phyloP scores from a whole-genome alignment of 345 rosid genomes.

The Rhodamnia argentea region DNA sequence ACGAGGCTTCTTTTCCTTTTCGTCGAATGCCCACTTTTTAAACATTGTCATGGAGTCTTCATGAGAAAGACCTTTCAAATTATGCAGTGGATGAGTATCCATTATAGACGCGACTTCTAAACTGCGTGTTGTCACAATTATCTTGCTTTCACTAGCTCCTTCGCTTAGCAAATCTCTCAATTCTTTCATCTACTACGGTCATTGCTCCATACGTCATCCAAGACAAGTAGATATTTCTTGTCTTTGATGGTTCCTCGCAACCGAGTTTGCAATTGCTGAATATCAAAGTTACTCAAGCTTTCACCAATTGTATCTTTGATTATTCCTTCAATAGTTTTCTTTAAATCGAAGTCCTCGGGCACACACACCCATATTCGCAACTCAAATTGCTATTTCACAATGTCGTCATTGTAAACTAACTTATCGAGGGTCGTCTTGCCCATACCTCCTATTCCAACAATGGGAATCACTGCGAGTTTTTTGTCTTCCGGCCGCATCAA shows the following conservation, averaged over 20 bases:
- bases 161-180: background rate
- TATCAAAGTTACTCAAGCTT: rapidly evolving
- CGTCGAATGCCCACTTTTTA: background rate
- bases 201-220: background rate
- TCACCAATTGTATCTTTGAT: rapidly evolving
- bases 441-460: background rate
- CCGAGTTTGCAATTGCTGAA: rapidly evolving
- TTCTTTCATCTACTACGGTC: background rate
- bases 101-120: background rate
- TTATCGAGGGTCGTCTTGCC: background rate
- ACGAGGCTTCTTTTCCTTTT: background rate
- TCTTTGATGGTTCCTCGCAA: background rate
- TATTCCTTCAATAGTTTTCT: background rate
- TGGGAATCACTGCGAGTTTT: background rate
- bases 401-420: rapidly evolving
- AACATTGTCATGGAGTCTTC: background rate
- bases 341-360: background rate
- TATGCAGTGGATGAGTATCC: rapidly evolving
- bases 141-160: background rate
- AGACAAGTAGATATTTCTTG: background rate
- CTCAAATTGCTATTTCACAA: rapidly evolving
- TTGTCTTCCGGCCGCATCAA: background rate
- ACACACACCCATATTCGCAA: background rate
- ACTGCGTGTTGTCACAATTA: background rate
- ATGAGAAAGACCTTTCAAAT: background rate